Base-by-base conservation (phyloP, 345 rosid species). In the Eucalyptus leucophloia region DNA sequence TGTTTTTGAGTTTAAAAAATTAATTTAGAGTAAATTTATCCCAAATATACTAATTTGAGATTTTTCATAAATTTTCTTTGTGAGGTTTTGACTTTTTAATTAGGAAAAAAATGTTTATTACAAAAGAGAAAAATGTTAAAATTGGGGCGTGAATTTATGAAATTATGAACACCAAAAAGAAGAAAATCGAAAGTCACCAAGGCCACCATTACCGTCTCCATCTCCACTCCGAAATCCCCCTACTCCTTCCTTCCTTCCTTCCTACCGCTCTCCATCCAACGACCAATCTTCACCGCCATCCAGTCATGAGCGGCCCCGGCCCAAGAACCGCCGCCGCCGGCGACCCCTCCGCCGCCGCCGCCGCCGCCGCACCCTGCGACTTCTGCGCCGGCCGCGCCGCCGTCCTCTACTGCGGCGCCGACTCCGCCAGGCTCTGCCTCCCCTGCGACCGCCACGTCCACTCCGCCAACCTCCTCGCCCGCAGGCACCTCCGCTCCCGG, bases 361-460 rank as follows among this genome's bases (percentile, higher is more conserved):
- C 34, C 12, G 69, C 87, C 53, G 91, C 89, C 26, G 53, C 26
- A 24, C 91, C 96, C 23, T 98, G 99, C 86, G 99, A 97, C 89
- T 96, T 95, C 95, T 98, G 99, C 94, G 89, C 92, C 90, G 94
- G 94, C 15, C 93, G 94, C 49, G 32, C 91, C 26, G 98, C 99
- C 89, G 95, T 97, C 86, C 93, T 98, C 14, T 95, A 94, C 93
- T 98, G 99, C 90, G n/a, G 96, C 89, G 98, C 99, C 7, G 99
- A 98, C 91, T 91, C 95, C 12, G 99, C 99, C 26, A 96, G 94
- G 95, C 97, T 98, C 5, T 98, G 99, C 60, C 89, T 98, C 65
- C 94, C 92, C 88, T 98, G 99, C 86, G 99, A 98, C 89, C 98
- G 95, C 86, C 99, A 94, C 54, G 99, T 98, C 34, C 99, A 96